These are phyloP conservation scores for Mucor racemosus DNA, from an alignment of 371 early-diverging fungal species.

Conservation along the genomic window DNA sequence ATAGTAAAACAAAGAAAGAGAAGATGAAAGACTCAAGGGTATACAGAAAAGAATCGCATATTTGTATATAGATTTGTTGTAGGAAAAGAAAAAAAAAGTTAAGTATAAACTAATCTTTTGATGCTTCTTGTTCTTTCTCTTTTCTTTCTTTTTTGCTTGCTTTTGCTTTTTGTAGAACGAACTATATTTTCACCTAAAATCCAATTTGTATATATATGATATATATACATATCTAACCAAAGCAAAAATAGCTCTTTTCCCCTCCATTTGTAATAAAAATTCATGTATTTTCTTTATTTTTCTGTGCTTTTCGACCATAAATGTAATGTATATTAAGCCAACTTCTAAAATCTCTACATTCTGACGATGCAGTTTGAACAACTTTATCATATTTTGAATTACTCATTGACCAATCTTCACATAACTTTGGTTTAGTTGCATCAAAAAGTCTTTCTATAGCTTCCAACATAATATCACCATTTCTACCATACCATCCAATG, in stretches of 20 bases:
- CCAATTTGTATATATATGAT: background rate
- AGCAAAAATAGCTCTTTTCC: background rate
- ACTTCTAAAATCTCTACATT: constrained; percentile 48
- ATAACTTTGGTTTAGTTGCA: constrained; percentile 45
- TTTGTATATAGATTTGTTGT: background rate
- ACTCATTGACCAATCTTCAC: constrained; percentile 55
- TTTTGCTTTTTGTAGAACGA: background rate
- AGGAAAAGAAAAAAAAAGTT: background rate
- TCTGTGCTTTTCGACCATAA: constrained; percentile 1
- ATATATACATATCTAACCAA: background rate
- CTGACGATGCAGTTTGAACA: constrained; percentile 28
- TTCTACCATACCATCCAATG: constrained; percentile 50
- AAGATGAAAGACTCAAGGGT: background rate
- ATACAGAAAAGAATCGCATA: background rate
- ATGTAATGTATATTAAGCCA: constrained; percentile 50
- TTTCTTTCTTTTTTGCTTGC: background rate
- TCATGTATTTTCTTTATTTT: background rate
- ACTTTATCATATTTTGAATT: constrained; percentile 42
- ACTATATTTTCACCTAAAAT: background rate
- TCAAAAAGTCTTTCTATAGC: constrained; percentile 41
- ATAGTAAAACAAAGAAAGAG: background rate
- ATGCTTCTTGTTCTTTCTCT: background rate
- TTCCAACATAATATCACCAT: constrained; percentile 48
- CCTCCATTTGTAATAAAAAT: background rate
- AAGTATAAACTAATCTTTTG: constrained; percentile 1